These are phyloP conservation scores for Coemansia erecta DNA, from an alignment of 192 early-diverging fungal species.

Conservation along the genomic window DNA sequence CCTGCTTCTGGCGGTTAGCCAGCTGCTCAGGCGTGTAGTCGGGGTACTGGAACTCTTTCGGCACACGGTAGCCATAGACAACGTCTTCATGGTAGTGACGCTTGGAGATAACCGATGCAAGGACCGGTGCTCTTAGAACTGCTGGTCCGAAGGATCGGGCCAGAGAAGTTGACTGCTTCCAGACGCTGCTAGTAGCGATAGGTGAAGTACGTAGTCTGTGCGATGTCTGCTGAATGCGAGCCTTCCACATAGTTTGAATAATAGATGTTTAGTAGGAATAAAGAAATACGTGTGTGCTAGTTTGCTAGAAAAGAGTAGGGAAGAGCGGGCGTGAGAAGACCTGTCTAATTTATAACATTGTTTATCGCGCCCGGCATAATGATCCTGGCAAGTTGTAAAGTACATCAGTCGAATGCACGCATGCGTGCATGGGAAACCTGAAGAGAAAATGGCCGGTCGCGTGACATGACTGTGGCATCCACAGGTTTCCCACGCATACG, in stretches of 20 bases:
- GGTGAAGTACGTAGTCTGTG: background rate
- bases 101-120: background rate
- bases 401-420: background rate
- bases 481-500: background rate
- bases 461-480: background rate
- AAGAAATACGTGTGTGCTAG: background rate
- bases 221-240: background rate
- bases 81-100: slow-evolving; percentile 73
- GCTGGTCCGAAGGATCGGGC: background rate
- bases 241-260: slow-evolving; percentile 11
- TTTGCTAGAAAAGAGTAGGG: background rate
- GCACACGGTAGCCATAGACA: slow-evolving; percentile 86
- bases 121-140: background rate
- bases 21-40: slow-evolving; percentile 84
- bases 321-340: background rate
- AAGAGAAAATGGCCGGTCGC: background rate
- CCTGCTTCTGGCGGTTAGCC: slow-evolving; percentile 76
- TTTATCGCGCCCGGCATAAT: too few relatives aligned
- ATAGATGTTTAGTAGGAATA: background rate
- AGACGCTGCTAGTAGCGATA: background rate
- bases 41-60: slow-evolving; percentile 62
- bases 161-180: background rate
- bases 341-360: too few relatives aligned
- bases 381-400: background rate
- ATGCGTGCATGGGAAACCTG: slow-evolving; percentile 17